A percentile compares a stretch with the other conserved stretches of the same genome.
Conservation (phyloP, 805 yeast genomes). For the Candida ficus region DNA sequence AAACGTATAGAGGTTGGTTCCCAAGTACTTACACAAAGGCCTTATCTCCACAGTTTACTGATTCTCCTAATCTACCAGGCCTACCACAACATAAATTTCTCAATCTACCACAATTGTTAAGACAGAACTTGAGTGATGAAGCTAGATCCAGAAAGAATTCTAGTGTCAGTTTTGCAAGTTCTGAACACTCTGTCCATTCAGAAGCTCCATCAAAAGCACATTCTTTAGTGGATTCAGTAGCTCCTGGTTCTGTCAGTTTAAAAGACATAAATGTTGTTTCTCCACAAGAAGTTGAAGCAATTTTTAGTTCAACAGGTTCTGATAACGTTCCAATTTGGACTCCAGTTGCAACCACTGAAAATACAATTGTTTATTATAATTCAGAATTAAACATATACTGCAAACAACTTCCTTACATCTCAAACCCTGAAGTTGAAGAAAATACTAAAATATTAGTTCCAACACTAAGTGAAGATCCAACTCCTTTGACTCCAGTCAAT, state of each 20-base stretch:
- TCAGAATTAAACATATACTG: slow-evolving; percentile 57
- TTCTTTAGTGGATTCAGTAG: slow-evolving; percentile 13
- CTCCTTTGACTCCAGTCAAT: slow-evolving; percentile 16
- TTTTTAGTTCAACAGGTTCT: slow-evolving; percentile 29
- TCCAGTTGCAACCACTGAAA: slow-evolving; percentile 52
- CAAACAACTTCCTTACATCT: slow-evolving; percentile 49
- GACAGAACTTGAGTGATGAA: slow-evolving; percentile 19
- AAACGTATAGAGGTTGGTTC: slow-evolving; percentile 72
- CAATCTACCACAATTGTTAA: slow-evolving; percentile 17
- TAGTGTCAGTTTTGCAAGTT: slow-evolving; percentile 43
- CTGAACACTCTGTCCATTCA: slow-evolving; percentile 23
- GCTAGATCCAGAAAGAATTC: slow-evolving; percentile 39
- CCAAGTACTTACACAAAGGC: slow-evolving; percentile 57
- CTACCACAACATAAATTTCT: slow-evolving; percentile 13
- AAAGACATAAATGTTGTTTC: slow-evolving; percentile 26
- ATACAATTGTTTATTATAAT: slow-evolving; percentile 54
- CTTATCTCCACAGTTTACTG: slow-evolving; percentile 15
- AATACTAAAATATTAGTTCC: slow-evolving; percentile 26
- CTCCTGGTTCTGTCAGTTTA: slow-evolving; percentile 9
- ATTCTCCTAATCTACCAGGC: background rate
- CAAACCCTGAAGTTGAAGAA: slow-evolving; percentile 32
- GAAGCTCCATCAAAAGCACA: slow-evolving; percentile 21
- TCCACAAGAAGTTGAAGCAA: slow-evolving; percentile 33
- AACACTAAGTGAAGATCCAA: slow-evolving; percentile 20
- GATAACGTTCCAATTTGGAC: slow-evolving; percentile 49